These are phyloP conservation scores for Scedosporium boydii DNA, from an alignment of 2,329 filamentous ascomycete genomes.

Conservation along the genomic window DNA sequence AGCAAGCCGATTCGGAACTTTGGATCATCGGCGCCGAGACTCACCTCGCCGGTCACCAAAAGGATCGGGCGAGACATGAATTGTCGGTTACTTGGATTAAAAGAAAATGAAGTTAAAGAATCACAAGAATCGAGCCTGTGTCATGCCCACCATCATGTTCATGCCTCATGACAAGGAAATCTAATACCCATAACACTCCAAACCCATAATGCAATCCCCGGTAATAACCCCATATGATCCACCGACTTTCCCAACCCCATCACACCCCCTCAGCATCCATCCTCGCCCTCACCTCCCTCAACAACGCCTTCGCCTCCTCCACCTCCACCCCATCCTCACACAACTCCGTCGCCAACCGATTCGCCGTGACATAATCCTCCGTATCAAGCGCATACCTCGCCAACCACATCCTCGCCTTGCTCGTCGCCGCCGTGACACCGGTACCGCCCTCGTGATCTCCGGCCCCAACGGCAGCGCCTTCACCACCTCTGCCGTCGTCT, in stretches of 20 bases:
- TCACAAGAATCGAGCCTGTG: no score
- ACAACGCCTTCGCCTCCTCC: constrained; percentile 89
- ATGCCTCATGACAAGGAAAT: background rate
- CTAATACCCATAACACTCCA: background rate
- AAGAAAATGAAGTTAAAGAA: no score
- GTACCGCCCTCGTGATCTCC: constrained; percentile 37
- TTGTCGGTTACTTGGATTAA: no score
- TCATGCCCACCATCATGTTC: no score
- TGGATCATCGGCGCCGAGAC: no score
- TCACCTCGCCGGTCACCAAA: no score
- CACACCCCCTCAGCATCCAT: constrained; percentile 43
- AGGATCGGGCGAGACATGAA: no score
- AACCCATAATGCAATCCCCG: background rate
- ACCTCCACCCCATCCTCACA: constrained; percentile 95
- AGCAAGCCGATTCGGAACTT: no score
- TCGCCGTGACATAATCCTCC: constrained; percentile 66
- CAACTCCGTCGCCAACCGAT: constrained; percentile 76
- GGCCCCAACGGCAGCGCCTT: constrained; percentile 9
- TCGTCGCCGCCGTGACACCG: constrained; percentile 84
- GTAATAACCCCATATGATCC: background rate
- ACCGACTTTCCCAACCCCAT: constrained; percentile 15
- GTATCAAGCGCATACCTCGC: constrained; percentile 70
- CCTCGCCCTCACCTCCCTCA: constrained; percentile 74
- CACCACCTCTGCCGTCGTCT: constrained; percentile 25
- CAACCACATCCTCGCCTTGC: constrained; percentile 88